Evolutionary conservation across 2,329 filamentous ascomycete species (phyloP).

Genomic region (Colletotrichum chlorophyti): DNA sequence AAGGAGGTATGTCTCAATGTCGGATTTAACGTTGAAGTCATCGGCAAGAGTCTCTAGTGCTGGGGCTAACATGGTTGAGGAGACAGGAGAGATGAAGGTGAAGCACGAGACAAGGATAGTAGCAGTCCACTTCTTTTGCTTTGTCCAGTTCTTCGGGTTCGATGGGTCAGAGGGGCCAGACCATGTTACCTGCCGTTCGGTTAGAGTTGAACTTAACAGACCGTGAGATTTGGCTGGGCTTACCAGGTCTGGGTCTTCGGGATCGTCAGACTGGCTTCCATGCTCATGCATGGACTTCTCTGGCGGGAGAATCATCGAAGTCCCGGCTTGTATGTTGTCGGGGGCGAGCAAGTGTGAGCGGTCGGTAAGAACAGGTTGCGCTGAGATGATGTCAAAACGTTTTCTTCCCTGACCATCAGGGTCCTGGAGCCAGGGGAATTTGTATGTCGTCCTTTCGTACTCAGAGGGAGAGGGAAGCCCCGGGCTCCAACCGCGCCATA

Average conservation of each 20-base stretch:
- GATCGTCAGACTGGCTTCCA: neutral
- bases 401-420: neutral
- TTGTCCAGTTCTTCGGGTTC: conserved; percentile 55
- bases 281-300: conserved; percentile 3
- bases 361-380: neutral
- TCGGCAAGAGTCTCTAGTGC: conserved; percentile 49
- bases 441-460: conserved; percentile 38
- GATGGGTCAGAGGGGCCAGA: conserved; percentile 48
- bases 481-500: conserved; percentile 39
- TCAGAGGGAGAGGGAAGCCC: conserved; percentile 30
- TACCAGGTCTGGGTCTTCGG: conserved; percentile 34
- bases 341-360: neutral
- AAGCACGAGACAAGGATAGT: conserved; percentile 45
- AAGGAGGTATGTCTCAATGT: conserved; percentile 55
- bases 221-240: neutral
- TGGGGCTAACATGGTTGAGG: conserved; percentile 58
- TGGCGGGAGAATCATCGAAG: neutral
- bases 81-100: conserved; percentile 63
- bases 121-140: conserved; percentile 40
- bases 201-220: neutral
- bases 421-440: conserved; percentile 37
- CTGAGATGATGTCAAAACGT: neutral
- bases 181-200: conserved; percentile 45
- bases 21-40: conserved; percentile 51
- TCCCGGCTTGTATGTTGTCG: neutral